Evolutionary conservation across 1,284 basidiomycete species (phyloP), one percentile per base, ranked within the genome.

Genomic region (Porodaedalea pini): DNA sequence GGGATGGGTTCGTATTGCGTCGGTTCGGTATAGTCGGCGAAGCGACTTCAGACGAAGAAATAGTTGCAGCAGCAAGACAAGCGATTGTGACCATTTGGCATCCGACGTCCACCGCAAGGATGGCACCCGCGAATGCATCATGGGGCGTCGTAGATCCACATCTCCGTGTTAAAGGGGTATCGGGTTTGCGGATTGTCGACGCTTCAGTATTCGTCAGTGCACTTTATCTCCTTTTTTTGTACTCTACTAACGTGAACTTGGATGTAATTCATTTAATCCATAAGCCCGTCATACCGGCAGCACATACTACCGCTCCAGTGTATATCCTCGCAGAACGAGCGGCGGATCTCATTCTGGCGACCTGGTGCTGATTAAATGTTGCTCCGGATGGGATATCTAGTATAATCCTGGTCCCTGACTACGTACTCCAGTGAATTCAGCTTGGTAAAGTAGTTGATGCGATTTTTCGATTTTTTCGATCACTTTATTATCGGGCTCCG

Each of bases 181-280:
- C 61, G 2, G 67, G 66, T 1, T 58, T 76, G 29, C 63, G 74
- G 1, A 64, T 76, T 13, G 71, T 74, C 17, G 74, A 76, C 52
- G 73, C 74, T 1, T 69, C 68, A 34, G 61, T 70, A 34, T 73
- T 75, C 63, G 67, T 68, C 37, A 57, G 63, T 64, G n/a, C 32
- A n/a, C n/a, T n/a, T n/a, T n/a, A n/a, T n/a, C n/a, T n/a, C n/a
- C n/a, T n/a, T n/a, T n/a, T n/a, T n/a, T n/a, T n/a, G n/a, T n/a
- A n/a, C n/a, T n/a, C n/a, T n/a, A n/a, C n/a, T n/a, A n/a, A n/a
- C n/a, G n/a, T n/a, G n/a, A n/a, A n/a, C n/a, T n/a, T n/a, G n/a
- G n/a, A n/a, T n/a, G n/a, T n/a, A n/a, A n/a, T n/a, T n/a, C n/a
- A n/a, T n/a, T n/a, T n/a, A n/a, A n/a, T n/a, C n/a, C n/a, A n/a